Conservation (phyloP, 306 rosid species). For the Lotus japonicus region DNA sequence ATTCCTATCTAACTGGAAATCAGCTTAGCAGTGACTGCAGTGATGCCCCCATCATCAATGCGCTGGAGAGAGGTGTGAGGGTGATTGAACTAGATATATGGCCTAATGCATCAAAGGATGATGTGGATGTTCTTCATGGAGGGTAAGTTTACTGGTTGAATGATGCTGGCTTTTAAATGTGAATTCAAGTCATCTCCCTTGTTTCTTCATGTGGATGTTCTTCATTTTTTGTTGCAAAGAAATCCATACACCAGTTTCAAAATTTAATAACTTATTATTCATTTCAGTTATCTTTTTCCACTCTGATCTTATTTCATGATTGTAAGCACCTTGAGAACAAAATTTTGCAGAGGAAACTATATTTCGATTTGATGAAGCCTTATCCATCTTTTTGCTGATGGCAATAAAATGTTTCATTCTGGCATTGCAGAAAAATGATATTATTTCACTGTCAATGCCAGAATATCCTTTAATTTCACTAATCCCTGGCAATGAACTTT, state of each 20-base stretch:
- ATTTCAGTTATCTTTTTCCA: not conserved
- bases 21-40: slow-evolving; percentile 96
- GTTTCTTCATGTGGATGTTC: not conserved
- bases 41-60: slow-evolving; percentile 66
- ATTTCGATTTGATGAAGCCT: not conserved
- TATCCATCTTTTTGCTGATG: not conserved
- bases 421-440: not conserved
- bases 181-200: not conserved
- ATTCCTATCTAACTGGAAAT: slow-evolving; percentile 91
- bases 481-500: slow-evolving; percentile 9
- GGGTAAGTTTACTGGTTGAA: slow-evolving; percentile 28
- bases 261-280: not conserved
- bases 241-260: not conserved
- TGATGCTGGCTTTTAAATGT: not conserved
- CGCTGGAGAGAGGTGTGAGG: slow-evolving; percentile 79
- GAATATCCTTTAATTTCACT: too few species aligned
- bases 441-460: not conserved
- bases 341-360: not conserved
- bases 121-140: slow-evolving; percentile 90
- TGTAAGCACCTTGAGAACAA: not conserved
- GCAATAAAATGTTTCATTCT: not conserved
- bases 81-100: slow-evolving; percentile 92
- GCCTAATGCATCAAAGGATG: slow-evolving; percentile 74
- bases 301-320: not conserved
- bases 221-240: not conserved